These are phyloP conservation scores for Pseudogymnoascus sp. DNA, from an alignment of 2,329 filamentous ascomycete genomes.

Conservation along the genomic window DNA sequence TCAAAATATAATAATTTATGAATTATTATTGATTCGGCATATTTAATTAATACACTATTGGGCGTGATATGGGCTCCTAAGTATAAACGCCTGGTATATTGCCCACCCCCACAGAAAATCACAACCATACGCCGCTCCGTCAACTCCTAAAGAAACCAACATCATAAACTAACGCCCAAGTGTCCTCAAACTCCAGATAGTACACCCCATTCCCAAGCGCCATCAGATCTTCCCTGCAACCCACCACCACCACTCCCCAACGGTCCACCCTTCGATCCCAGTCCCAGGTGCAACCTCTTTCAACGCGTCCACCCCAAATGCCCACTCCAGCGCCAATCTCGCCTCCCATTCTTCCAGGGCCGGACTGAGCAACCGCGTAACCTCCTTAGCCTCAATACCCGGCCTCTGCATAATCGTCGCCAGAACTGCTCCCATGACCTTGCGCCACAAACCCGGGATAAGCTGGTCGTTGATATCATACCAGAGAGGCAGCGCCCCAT, in stretches of 20 bases:
- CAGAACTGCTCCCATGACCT: conserved; percentile 53
- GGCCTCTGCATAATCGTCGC: conserved; percentile 57
- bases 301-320: conserved; percentile 41
- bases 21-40: not conserved
- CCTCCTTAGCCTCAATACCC: conserved; percentile 43
- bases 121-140: not conserved
- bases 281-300: conserved; percentile 29
- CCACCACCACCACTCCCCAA: conserved; percentile 63
- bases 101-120: not conserved
- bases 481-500: conserved; percentile 58
- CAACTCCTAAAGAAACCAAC: not conserved
- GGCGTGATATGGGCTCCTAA: not conserved
- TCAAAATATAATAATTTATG: not conserved
- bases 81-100: not conserved
- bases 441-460: conserved; percentile 54
- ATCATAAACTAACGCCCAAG: not conserved
- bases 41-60: not conserved
- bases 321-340: conserved; percentile 50
- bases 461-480: conserved; percentile 57
- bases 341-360: conserved; percentile 57
- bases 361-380: conserved; percentile 48
- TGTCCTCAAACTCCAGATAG: not conserved
- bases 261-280: conserved; percentile 35
- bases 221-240: conserved; percentile 33
- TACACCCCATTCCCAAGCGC: not conserved